Base-by-base conservation (phyloP, 2,329 filamentous ascomycete genomes). In the Zymoseptoria pseudotritici region DNA sequence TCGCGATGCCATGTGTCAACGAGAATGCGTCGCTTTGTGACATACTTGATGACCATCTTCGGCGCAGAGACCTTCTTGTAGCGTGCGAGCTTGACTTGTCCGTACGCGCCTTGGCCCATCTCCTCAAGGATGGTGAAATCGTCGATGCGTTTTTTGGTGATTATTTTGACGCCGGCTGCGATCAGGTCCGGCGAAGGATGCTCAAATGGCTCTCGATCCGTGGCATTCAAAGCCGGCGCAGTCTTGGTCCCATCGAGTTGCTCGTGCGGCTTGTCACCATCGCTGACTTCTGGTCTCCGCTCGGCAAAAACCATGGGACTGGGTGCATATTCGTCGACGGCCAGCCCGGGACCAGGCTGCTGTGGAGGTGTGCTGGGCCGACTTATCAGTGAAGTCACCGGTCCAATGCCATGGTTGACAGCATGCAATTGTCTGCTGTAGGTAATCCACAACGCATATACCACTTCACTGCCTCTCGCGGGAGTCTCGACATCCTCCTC, bases 1-100 rank as follows among this genome's bases (percentile, higher is more conserved):
- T 99, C 94, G 59, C 94, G 86, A 31, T 93, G 97, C 94, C 94
- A 99, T 0, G 94, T 99, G 76, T 99, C 94, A 63, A 99, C 93
- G 13, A 99, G 82, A 73, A 99, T 99, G 52, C 93, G 89, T 61
- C 90, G 86, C 77, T 99, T 99, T 4, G 94, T 97, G 55, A 99
- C 94, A 73, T 96, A 99, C 74, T 99, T 99, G 71, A 99, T 83
- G 20, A 99, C 93, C 63, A 95, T 89, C 75, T 95, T 96, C 72
- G 87, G 89, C 56, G 84, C 79, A 22, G 79, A 85, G 11, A 68
- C 64, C 69, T 86, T 85, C 77, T 92, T 95, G 77, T 94, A 89
- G 29, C 92, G 86, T 56, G 90, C 93, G 54, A 99, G 82, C 74
- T 99, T 99, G 60, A 99, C 94, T 75, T 99, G 93, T 1, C 94